These are phyloP conservation scores for Mucor circinelloides DNA, from an alignment of 371 early-diverging fungal species.

Conservation along the genomic window DNA sequence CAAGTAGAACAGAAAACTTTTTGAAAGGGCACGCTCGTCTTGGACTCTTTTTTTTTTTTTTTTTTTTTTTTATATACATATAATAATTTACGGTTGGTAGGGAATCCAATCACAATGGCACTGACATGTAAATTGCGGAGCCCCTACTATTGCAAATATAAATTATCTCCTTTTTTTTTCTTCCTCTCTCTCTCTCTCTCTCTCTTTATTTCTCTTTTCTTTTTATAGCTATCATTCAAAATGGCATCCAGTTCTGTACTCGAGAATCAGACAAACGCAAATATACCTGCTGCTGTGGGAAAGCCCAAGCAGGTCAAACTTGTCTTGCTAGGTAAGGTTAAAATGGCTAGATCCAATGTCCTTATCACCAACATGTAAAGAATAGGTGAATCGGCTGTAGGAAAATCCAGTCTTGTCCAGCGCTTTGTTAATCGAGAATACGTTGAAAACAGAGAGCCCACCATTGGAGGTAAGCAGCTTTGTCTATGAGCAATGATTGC, in stretches of 20 bases:
- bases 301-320: slow-evolving; percentile 67
- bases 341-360: neutral
- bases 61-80: no score
- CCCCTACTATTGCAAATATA: neutral
- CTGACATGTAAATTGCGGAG: neutral
- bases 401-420: slow-evolving; percentile 78
- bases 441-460: slow-evolving; percentile 94
- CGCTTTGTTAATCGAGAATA: slow-evolving; percentile 94
- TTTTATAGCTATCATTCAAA: neutral
- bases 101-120: neutral
- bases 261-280: slow-evolving; percentile 2
- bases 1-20: neutral
- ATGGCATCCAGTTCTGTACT: slow-evolving; percentile 10
- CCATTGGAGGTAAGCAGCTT: slow-evolving; percentile 83
- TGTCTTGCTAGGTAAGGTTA: slow-evolving; percentile 64
- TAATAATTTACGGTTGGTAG: neutral
- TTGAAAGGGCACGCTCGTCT: neutral
- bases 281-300: neutral
- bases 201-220: neutral
- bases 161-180: neutral
- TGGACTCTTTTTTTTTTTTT: neutral
- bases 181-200: neutral
- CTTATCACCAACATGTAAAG: neutral
- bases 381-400: slow-evolving; percentile 84
- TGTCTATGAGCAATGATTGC: neutral